Base-by-base conservation (phyloP, 23 red algal genomes). In the Pyropia haitanensis region DNA sequence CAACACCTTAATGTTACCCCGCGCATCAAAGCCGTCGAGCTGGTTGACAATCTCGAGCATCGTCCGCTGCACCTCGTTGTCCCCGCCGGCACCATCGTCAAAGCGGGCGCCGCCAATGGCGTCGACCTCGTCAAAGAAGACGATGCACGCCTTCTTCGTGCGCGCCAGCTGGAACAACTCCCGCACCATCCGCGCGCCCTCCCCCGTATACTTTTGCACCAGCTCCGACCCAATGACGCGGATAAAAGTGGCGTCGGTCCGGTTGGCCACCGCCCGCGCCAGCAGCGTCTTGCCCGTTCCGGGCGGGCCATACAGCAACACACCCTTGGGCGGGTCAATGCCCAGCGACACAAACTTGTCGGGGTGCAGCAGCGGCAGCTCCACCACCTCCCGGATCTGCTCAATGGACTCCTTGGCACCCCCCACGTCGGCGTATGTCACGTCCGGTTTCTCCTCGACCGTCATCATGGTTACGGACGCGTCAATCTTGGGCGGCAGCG, bases 21-120 rank as follows among this genome's bases (percentile, higher is more conserved):
- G 80, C n/a, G 94, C 86, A 59, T 85, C 83, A 54, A 98, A 98
- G 19, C 94, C 94, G 60, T 98, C 94, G 14, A 98, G 79, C 75
- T 98, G 94, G 65, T 98, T 98, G 6, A 98, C 80, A 68, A 98
- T 98, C 73, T 98, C 94, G 30, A 98, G 77, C 94, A 98, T 98
- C 56, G 94, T 98, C 51, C 94, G 61, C 70, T 98, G 94, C 17
- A 98, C 94, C 53, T 98, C 94, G 71, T 98, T 98, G 65, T 98
- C 94, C 33, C 86, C 94, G 50, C 94, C 94, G 50, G 81, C 77
- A 17, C 94, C 94, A 74, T 98, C 94, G 67, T 98, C 94, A 63
- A 90, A 98, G 16, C 94, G 85, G 34, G 94, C 94, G 51, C 94
- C 94, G 59, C 94, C 94, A 31, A 98, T 98, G 16, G 94, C 94